Percentiles rank a stretch among this genome's conserved stretches.
phyloP scores from a whole-genome alignment of 768 basidiomycete genomes.

The Russula abietina region DNA sequence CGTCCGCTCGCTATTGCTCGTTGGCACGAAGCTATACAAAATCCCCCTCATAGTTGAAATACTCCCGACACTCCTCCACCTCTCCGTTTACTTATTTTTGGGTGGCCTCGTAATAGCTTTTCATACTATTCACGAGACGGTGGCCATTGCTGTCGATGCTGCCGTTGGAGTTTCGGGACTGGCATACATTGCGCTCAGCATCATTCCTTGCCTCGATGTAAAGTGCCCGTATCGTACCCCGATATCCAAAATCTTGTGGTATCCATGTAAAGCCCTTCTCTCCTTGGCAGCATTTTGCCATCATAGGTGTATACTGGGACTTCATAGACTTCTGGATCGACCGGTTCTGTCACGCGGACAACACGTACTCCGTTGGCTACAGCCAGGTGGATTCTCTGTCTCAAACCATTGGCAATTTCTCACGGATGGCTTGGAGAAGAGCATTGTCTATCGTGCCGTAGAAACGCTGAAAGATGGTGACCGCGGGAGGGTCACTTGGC shows the following conservation, averaged over 20 bases:
- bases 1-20: not conserved
- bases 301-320: not conserved
- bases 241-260: not conserved
- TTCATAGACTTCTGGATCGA: no score
- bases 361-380: no score
- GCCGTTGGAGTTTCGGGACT: not conserved
- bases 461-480: not conserved
- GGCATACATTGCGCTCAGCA: not conserved
- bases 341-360: no score
- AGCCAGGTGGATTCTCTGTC: no score
- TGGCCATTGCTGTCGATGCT: not conserved
- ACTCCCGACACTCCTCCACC: not conserved
- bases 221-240: not conserved
- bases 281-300: not conserved
- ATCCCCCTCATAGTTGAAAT: not conserved
- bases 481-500: not conserved
- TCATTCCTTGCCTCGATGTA: not conserved
- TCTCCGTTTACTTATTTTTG: not conserved
- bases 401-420: no score
- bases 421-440: not conserved
- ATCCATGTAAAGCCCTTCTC: not conserved
- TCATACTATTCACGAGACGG: not conserved
- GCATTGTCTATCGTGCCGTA: not conserved
- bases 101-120: not conserved
- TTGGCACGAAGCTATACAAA: not conserved